Conservation (phyloP, 805 yeast species). For the Candida vaughaniae region DNA sequence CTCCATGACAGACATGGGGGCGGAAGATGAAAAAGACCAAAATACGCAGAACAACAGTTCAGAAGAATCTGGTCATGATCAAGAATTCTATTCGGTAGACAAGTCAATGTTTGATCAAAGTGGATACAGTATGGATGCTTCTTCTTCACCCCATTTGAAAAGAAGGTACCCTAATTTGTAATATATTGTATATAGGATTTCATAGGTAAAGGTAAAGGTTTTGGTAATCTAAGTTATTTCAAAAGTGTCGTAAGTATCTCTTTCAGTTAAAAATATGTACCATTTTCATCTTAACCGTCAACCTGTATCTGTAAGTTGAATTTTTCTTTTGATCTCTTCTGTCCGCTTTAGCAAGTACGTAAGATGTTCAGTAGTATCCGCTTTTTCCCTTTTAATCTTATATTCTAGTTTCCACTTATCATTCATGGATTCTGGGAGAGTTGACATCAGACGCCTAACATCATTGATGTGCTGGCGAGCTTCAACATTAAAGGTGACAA, state of each 20-base stretch:
- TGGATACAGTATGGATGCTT: conserved; percentile 24
- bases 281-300: too few species aligned
- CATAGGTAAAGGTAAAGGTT: not conserved
- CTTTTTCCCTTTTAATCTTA: conserved; percentile 15
- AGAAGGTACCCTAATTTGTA: conserved; percentile 12
- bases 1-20: conserved; percentile 1
- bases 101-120: conserved; percentile 10
- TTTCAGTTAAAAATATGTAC: too few species aligned
- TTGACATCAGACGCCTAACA: not conserved
- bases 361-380: conserved; percentile 2
- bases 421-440: conserved; percentile 19
- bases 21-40: not conserved
- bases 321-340: too few species aligned
- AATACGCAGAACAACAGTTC: conserved; percentile 1
- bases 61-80: conserved; percentile 4
- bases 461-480: conserved; percentile 4
- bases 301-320: too few species aligned
- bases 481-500: conserved; percentile 7
- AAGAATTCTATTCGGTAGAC: not conserved
- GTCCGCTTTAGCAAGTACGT: not conserved
- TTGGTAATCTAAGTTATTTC: too few species aligned
- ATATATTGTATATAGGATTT: conserved; percentile 2
- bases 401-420: conserved; percentile 24
- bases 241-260: too few species aligned
- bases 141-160: conserved; percentile 30